Conservation (phyloP, 257 asterid genomes). For the Thymus quinquecostatus region DNA sequence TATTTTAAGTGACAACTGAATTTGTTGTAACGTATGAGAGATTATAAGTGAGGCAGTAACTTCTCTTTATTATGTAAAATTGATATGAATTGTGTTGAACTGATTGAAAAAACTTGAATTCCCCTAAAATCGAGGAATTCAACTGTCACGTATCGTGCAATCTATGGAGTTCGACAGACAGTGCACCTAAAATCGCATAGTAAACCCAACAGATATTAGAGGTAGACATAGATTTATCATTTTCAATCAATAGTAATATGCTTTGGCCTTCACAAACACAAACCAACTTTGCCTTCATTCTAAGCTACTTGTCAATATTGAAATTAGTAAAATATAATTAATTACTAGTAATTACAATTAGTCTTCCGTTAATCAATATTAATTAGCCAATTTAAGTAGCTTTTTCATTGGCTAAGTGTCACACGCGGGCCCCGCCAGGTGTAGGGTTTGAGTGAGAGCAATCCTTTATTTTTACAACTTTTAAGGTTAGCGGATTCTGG, state of each 20-base stretch:
- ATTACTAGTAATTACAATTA: too few relatives aligned
- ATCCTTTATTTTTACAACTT: conserved; percentile 4
- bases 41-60: too few relatives aligned
- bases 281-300: conserved; percentile 36
- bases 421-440: conserved; percentile 51
- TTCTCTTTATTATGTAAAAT: too few relatives aligned
- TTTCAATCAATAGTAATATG: neutral
- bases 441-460: conserved; percentile 26
- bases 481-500: conserved; percentile 17
- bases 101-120: too few relatives aligned
- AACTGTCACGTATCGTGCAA: neutral
- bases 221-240: too few relatives aligned
- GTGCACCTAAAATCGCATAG: too few relatives aligned
- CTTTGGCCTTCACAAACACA: conserved; percentile 30
- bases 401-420: conserved; percentile 35
- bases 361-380: neutral
- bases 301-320: conserved; percentile 40
- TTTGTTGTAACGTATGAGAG: too few relatives aligned
- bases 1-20: too few relatives aligned
- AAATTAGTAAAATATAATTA: conserved; percentile 27
- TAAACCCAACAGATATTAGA: too few relatives aligned
- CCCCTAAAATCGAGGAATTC: too few relatives aligned
- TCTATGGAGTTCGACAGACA: too few relatives aligned
- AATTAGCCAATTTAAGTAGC: conserved; percentile 33
- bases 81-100: too few relatives aligned